Evolutionary conservation across 805 yeast genomes (phyloP).

Genomic region (Saccharomycopsis schoenii): DNA sequence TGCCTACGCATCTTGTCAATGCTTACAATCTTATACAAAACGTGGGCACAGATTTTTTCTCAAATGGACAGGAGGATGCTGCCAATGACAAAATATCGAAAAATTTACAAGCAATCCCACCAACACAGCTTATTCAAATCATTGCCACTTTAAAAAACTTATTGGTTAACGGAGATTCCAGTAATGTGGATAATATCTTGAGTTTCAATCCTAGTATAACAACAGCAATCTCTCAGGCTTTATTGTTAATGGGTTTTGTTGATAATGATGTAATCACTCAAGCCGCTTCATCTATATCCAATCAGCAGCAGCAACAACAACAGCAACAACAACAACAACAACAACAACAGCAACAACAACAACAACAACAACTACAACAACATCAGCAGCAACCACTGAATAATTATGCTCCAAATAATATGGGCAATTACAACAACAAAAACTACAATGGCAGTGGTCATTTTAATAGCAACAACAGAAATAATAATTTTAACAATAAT

Average conservation of each 20-base stretch:
- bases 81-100: constrained; percentile 50
- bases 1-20: constrained; percentile 40
- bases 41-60: constrained; percentile 31
- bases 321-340: not conserved
- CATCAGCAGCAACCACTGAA: not conserved
- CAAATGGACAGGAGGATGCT: constrained; percentile 20
- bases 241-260: constrained; percentile 67
- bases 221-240: constrained; percentile 61
- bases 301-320: not conserved
- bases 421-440: not conserved
- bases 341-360: not conserved
- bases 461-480: not conserved
- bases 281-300: constrained; percentile 29
- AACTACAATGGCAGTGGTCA: not conserved
- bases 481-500: not conserved
- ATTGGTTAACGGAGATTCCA: constrained; percentile 37
- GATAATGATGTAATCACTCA: constrained; percentile 59
- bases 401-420: not conserved
- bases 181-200: constrained; percentile 39
- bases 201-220: constrained; percentile 48
- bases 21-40: constrained; percentile 53
- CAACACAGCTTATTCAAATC: constrained; percentile 59
- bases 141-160: constrained; percentile 55
- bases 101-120: constrained; percentile 56
- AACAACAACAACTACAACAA: not conserved